These are phyloP conservation scores for Fusarium anguioides DNA, from an alignment of 2,329 filamentous ascomycete species.

Conservation along the genomic window DNA sequence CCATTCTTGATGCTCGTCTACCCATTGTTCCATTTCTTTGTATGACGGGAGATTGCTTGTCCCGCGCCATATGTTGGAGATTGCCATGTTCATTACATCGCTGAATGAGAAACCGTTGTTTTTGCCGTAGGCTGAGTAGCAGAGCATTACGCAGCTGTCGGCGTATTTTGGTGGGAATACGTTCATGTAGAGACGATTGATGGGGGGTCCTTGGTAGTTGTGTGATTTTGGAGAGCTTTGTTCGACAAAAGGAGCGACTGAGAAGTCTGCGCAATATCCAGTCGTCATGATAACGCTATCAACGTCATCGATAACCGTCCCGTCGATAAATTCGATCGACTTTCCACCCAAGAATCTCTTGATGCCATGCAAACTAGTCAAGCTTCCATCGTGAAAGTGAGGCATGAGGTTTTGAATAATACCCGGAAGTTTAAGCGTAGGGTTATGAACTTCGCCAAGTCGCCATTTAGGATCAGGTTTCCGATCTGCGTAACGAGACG, in stretches of 20 bases:
- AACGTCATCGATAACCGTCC: constrained; percentile 10
- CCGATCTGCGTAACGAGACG: neutral
- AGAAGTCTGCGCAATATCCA: constrained; percentile 11
- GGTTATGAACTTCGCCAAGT: constrained; percentile 2
- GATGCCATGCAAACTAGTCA: constrained; percentile 17
- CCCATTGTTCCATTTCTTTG: constrained; percentile 21
- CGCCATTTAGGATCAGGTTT: constrained; percentile 20
- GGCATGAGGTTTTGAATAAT: constrained; percentile 19
- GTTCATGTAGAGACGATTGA: constrained; percentile 20
- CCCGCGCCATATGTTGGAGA: constrained; percentile 25
- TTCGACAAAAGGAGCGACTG: constrained; percentile 14
- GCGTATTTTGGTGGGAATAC: constrained; percentile 23
- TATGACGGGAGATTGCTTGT: neutral
- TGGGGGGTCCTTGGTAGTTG: neutral
- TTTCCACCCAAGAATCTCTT: constrained; percentile 10
- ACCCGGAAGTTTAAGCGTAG: constrained; percentile 9
- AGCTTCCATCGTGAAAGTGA: constrained; percentile 2
- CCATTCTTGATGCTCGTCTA: constrained; percentile 24
- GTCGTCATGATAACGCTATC: constrained; percentile 25
- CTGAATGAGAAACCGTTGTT: constrained; percentile 32
- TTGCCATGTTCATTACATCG: constrained; percentile 33
- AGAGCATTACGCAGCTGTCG: constrained; percentile 20
- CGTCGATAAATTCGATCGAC: constrained; percentile 29
- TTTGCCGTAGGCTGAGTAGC: constrained; percentile 26
- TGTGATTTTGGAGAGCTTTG: neutral